Evolutionary conservation across 228 moss, liverwort and hornwort genomes (phyloP).

Genomic region (Sphagnum magellanicum): DNA sequence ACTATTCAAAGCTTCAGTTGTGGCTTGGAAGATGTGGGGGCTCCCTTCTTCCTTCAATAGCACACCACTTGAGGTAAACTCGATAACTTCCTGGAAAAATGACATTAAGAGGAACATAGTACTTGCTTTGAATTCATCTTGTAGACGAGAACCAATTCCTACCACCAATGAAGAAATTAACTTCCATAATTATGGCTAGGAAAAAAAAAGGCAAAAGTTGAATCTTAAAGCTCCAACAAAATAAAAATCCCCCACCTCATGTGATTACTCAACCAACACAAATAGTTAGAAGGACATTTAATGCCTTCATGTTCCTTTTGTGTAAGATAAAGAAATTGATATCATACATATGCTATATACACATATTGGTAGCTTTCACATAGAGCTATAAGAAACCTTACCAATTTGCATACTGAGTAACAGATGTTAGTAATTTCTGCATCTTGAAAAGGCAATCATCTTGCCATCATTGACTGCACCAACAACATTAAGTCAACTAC

Average conservation of each 20-base stretch:
- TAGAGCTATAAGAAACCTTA: conserved; percentile 1
- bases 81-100: conserved; percentile 41
- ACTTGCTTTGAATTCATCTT: conserved; percentile 42
- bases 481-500: conserved; percentile 41
- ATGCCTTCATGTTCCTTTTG: too few species aligned
- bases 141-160: conserved; percentile 50
- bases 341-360: too few species aligned
- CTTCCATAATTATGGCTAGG: too few species aligned
- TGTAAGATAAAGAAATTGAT: too few species aligned
- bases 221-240: too few species aligned
- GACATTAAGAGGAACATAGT: conserved; percentile 35
- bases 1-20: conserved; percentile 56
- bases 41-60: conserved; percentile 32
- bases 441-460: conserved; percentile 37
- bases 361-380: too few species aligned
- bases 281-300: too few species aligned
- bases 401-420: conserved; percentile 49
- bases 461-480: conserved; percentile 42
- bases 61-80: conserved; percentile 22
- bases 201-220: too few species aligned
- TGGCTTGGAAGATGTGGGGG: conserved; percentile 35
- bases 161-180: conserved; percentile 25
- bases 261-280: too few species aligned
- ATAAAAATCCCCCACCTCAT: too few species aligned
- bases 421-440: conserved; percentile 35